Base-by-base conservation (phyloP, 2,329 filamentous ascomycete species). In the Sclerotinia sclerotiorum region DNA sequence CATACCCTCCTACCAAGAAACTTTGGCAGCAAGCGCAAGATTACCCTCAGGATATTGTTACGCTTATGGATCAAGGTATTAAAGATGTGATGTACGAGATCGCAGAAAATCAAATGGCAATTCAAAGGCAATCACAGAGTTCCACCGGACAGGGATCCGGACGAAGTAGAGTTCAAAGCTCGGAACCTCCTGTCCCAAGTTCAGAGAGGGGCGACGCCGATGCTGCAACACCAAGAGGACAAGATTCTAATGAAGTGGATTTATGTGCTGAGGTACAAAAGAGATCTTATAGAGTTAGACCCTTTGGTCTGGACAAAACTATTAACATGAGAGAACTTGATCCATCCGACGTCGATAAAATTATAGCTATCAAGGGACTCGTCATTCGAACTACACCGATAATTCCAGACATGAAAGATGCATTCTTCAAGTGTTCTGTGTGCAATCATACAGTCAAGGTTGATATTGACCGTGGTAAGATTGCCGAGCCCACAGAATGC, bases 351-450 rank as follows among this genome's bases (percentile, higher is more conserved):
- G 97, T 98, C 87, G 96, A 99, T 80, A 96, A 96, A 77, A 86
- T 99, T 72, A 90, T 99, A 73, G 92, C 90, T 73, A 90, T 99
- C 80, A 99, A 98, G 80, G 95, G 95, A 57, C 84, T 99, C 21
- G 95, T 99, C 70, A 99, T 99, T 76, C 89, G 95, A 71, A 91
- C 95, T 3, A 98, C 95, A 0, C 93, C 95, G 0, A 92, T 99
- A 72, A 98, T 99, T 72, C 95, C 95, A 0, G 95, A 99, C 76
- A 99, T 99, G 96, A 97, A 96, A 81, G 92, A 97, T 78, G 95
- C 95, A 0, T 97, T 97, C 81, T 99, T 99, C 87, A 91, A 92
- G 72, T 99, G 95, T 81, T 92, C 93, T 69, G 88, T 94, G 35
- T 99, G 95, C 81, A 93, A 93, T 76, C 93, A 97, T 80, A 94